A percentile compares a stretch with the other conserved stretches of the same genome.
Conservation (phyloP, 2,329 filamentous ascomycete species). For the Venturia effusa region DNA sequence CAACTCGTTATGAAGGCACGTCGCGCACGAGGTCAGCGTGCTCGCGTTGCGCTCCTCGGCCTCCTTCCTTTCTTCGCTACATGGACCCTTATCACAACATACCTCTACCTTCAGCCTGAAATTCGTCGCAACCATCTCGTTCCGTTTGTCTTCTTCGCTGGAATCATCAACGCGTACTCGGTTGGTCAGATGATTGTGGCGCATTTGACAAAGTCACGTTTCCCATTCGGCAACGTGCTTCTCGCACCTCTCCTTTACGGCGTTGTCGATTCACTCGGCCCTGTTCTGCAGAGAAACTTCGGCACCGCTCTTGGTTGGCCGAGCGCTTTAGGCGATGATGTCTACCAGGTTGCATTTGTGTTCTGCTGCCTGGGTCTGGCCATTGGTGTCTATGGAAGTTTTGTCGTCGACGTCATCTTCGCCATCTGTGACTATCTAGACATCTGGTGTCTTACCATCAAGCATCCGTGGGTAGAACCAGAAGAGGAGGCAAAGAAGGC, state of each 20-base stretch:
- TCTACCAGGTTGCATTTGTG: conserved; percentile 87
- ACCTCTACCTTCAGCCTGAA: conserved; percentile 73
- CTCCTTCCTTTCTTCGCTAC: conserved; percentile 69
- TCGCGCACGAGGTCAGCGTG: conserved; percentile 59
- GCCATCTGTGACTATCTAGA: conserved; percentile 97
- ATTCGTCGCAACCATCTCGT: conserved; percentile 77
- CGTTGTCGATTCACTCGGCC: conserved; percentile 71
- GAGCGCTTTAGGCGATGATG: conserved; percentile 40
- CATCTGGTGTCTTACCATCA: conserved; percentile 97
- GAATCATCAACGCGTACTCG: conserved; percentile 85
- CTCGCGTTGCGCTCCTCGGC: conserved; percentile 66
- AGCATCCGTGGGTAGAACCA: conserved; percentile 53
- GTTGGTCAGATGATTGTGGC: conserved; percentile 94
- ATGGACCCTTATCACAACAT: conserved; percentile 67
- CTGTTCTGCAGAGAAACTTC: conserved; percentile 42
- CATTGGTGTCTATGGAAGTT: conserved; percentile 90
- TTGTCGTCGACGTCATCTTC: conserved; percentile 93
- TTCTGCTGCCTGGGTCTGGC: conserved; percentile 79
- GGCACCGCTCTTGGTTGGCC: conserved; percentile 27
- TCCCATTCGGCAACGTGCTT: conserved; percentile 85
- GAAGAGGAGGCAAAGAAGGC: conserved; percentile 17
- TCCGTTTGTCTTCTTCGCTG: conserved; percentile 80
- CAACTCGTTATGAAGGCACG: conserved; percentile 77
- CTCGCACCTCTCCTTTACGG: conserved; percentile 66
- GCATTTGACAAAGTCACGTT: conserved; percentile 76